These are phyloP conservation scores for Eucalyptus curtisii DNA, from an alignment of 345 rosid species.

Conservation along the genomic window DNA sequence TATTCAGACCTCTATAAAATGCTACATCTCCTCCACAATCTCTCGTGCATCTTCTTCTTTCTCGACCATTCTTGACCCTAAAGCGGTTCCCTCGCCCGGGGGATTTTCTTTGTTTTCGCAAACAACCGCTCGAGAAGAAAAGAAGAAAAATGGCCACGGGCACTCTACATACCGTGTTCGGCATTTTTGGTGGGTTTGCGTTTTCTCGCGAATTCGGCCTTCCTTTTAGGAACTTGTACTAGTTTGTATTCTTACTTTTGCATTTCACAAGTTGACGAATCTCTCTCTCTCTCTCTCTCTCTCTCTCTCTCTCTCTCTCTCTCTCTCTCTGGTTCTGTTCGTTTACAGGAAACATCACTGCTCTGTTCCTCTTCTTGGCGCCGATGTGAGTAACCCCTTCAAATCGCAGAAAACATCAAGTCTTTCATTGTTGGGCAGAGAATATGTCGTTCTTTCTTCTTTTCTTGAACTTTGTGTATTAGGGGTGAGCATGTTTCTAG, in stretches of 20 bases:
- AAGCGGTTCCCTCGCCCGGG: background rate
- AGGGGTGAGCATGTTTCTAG: too few species aligned
- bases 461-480: background rate
- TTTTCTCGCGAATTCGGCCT: background rate
- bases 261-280: background rate
- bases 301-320: background rate
- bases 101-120: background rate
- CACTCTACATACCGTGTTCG: conserved; percentile 63
- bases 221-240: background rate
- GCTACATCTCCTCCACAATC: background rate
- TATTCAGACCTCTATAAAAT: background rate
- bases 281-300: too few species aligned
- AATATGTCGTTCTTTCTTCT: background rate
- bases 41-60: background rate
- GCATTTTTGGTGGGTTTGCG: conserved; percentile 56
- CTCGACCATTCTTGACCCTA: background rate
- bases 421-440: background rate
- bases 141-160: conserved; percentile 8
- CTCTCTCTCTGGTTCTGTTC: background rate
- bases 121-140: background rate
- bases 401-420: too few species aligned
- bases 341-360: conserved; percentile 81
- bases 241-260: background rate
- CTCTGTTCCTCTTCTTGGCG: conserved; percentile 83
- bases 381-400: conserved; percentile 43